phyloP scores from a whole-genome alignment of 2,329 filamentous ascomycete genomes.

The Thermomyces lanuginosus region DNA sequence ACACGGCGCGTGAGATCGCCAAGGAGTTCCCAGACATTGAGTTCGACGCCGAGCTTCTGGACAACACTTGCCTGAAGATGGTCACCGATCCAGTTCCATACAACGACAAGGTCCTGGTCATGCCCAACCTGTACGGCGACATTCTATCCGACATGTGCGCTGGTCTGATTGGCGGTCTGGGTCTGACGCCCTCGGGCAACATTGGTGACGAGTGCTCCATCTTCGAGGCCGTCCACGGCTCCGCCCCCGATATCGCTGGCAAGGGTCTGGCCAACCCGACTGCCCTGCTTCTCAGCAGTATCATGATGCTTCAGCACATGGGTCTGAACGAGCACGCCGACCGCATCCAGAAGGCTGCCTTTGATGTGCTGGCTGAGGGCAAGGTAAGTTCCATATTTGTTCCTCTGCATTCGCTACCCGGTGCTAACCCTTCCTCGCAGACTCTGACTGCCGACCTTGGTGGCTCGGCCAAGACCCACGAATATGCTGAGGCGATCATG shows the following conservation, averaged over 20 bases:
- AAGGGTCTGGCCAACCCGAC: conserved; percentile 95
- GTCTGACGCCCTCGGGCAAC: conserved; percentile 93
- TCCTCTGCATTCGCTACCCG: conserved; percentile 1
- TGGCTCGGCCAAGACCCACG: conserved; percentile 86
- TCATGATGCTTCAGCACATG: conserved; percentile 99
- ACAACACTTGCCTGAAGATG: conserved; percentile 99
- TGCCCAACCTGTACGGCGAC: conserved; percentile 97
- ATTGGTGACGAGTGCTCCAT: conserved; percentile 98
- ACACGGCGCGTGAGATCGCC: conserved; percentile 64
- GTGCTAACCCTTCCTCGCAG: conserved; percentile 20
- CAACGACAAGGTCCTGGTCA: conserved; percentile 97
- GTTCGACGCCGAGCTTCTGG: conserved; percentile 93
- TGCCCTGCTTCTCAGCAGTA: conserved; percentile 80
- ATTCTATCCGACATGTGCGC: conserved; percentile 99
- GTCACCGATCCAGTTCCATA: conserved; percentile 90
- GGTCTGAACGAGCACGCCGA: conserved; percentile 66
- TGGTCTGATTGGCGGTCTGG: conserved; percentile 91
- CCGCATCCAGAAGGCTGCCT: conserved; percentile 87
- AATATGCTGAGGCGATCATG: conserved; percentile 91
- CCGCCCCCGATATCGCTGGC: conserved; percentile 88
- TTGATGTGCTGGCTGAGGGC: conserved; percentile 87
- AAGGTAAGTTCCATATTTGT: conserved; percentile 41
- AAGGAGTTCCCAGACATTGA: conserved; percentile 94
- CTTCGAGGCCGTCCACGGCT: conserved; percentile 98
- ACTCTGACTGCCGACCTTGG: conserved; percentile 86